Evolutionary conservation across 441 rosid genomes (phyloP), one percentile per base, ranked within the genome.

Genomic region (Brassica hybrid): DNA sequence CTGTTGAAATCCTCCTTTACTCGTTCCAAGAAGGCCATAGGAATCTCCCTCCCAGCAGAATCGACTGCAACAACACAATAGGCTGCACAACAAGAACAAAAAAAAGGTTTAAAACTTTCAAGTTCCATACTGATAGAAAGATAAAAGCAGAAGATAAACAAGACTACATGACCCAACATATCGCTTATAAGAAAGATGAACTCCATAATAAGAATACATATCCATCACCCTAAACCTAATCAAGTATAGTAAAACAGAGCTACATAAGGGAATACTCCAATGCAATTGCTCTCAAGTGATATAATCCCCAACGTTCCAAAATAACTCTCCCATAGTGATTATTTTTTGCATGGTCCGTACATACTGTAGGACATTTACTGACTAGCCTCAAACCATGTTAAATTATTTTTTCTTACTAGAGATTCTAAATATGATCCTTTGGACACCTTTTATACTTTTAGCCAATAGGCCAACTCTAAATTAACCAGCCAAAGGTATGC

Each of bases 11-110:
- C 92, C 18, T 90, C 92, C 83, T 87, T 88, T 27, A 88, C 77
- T 67, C 90, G 77, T 61, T 90, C 92, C 80, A 90, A 63, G 75
- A 85, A 87, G n/a, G 89, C 94, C 82, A 90, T 90, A 69, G 94
- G 90, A 75, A 87, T 67, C 78, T 82, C 86, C 56, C 88, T 87
- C 56, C 94, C 94, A 69, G 84, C 87, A 77, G 94, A 81, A 75
- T 90, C 94, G 70, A 79, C 74, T 2, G 88, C 94, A 61, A 90
- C 94, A 25, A 90, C 94, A 58, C 91, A 88, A 62, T 85, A 90
- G n/a, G 92, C 94, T 90, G 80, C 82, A 76, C 14, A 19, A 57
- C 27, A 57, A 68, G 13, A 71, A 76, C 81, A 77, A 75, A 69
- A 77, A 75, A 69, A 0, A 77, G 58, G 60, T 5, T 38, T 3